These are phyloP conservation scores for Gliomastix tumulicola DNA, from an alignment of 2,329 filamentous ascomycete species.

Conservation along the genomic window DNA sequence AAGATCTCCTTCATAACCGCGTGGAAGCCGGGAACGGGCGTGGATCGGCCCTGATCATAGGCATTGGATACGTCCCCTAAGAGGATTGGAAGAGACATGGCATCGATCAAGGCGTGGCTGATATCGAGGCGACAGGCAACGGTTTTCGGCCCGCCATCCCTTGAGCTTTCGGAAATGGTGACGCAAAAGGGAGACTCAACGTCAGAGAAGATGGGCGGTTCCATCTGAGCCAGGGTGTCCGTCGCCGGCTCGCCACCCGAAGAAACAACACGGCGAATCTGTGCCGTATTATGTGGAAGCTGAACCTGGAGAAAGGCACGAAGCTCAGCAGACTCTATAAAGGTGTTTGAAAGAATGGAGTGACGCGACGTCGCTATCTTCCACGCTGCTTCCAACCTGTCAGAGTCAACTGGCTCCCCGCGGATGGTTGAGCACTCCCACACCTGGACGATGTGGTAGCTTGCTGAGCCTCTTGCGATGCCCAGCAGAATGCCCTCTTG, in stretches of 20 bases:
- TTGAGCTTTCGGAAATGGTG: background rate
- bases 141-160: background rate
- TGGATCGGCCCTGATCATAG: background rate
- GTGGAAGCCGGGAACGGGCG: background rate
- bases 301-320: background rate
- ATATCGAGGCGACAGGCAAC: constrained; percentile 2
- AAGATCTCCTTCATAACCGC: background rate
- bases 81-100: constrained; percentile 1
- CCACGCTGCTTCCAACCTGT: background rate
- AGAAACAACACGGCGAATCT: no score
- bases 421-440: background rate
- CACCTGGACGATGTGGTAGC: background rate
- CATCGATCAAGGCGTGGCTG: constrained; percentile 3
- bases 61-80: background rate
- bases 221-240: background rate
- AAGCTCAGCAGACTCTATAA: background rate
- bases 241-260: background rate
- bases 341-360: background rate
- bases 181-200: background rate
- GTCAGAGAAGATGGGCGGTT: background rate
- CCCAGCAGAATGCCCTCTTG: background rate
- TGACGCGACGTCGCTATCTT: background rate
- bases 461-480: background rate
- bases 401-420: background rate
- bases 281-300: background rate